Evolutionary conservation across 2,329 filamentous ascomycete genomes (phyloP), one percentile per base, ranked within the genome.

Genomic region (Pseudocercospora cruenta): DNA sequence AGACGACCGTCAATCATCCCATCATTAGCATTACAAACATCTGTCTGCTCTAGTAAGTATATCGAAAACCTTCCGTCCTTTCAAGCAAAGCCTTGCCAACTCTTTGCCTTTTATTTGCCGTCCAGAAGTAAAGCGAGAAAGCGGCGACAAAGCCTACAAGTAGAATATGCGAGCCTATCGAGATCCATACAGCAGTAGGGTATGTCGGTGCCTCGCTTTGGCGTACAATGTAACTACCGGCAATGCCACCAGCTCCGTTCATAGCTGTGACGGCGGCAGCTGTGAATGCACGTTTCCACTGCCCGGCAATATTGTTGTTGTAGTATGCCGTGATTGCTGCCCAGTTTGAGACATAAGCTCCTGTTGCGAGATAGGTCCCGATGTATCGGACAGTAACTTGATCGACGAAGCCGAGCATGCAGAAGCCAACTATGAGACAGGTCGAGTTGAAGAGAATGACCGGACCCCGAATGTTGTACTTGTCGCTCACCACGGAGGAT

Each of bases 261-360:
- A 76, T 70, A 12, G 86, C 87, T 10, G 86, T 85, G 2, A 89
- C 83, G 0, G 84, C 82, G 0, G 87, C 88, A 0, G 87, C 86
- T 0, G 86, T 86, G 55, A 87, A 88, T 1, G 84, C 87, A 31
- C 87, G 81, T 76, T 89, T 90, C 87, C 87, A 90, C 71, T 90
- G 87, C 0, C 78, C 86, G 0, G 84, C 81, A 49, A 89, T 82
- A 68, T 88, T 90, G 74, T 88, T 90, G 16, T 85, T 84, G 72
- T 87, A 84, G 69, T 88, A 89, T 0, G 87, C 84, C 60, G 86
- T 88, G 68, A 91, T 78, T 0, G 87, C 88, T 0, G 89, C 88
- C 88, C 88, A 91, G 69, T 91, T 91, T 3, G 85, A 87, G 3
- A 91, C 83, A 69, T 90, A 91, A 0, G 88, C 88, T 0, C 89